Percentiles rank a stretch among this genome's conserved stretches.
phyloP scores from a whole-genome alignment of 345 rosid genomes.

The Boechera divaricarpa region DNA sequence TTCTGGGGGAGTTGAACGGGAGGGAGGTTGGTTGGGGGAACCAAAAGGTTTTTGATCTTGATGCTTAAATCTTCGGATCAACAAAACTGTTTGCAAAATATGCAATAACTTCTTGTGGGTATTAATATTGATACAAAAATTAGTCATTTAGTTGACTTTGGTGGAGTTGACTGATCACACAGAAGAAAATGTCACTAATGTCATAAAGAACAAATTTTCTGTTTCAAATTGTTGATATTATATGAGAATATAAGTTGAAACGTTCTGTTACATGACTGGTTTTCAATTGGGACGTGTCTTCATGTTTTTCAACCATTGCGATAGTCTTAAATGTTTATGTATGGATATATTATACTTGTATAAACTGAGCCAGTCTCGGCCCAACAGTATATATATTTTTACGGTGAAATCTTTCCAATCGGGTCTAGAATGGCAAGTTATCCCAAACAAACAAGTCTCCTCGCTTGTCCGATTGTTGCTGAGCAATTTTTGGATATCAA shows the following conservation, averaged over 20 bases:
- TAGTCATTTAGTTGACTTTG: constrained; percentile 34
- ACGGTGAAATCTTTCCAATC: too few species aligned
- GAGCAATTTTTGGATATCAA: too few species aligned
- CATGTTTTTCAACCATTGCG: constrained; percentile 11
- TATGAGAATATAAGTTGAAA: constrained; percentile 21
- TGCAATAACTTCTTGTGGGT: neutral
- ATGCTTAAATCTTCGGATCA: neutral
- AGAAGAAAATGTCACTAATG: constrained; percentile 18
- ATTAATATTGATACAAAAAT: neutral
- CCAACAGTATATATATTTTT: too few species aligned
- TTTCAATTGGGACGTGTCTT: constrained; percentile 20
- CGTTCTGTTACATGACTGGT: constrained; percentile 24
- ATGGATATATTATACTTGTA: too few species aligned
- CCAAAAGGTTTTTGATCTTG: constrained; percentile 1
- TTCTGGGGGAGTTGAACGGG: neutral
- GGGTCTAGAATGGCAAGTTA: too few species aligned
- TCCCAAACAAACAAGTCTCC: too few species aligned
- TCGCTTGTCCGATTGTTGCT: too few species aligned
- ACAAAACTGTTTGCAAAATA: neutral
- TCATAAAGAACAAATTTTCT: neutral
- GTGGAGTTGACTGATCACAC: constrained; percentile 18
- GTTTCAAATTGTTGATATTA: constrained; percentile 33
- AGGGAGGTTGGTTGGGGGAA: neutral
- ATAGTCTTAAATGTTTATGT: neutral
- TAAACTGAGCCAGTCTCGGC: neutral